Evolutionary conservation across 257 asterid species (phyloP), one percentile per base, ranked within the genome.

Genomic region (Rhazya stricta): DNA sequence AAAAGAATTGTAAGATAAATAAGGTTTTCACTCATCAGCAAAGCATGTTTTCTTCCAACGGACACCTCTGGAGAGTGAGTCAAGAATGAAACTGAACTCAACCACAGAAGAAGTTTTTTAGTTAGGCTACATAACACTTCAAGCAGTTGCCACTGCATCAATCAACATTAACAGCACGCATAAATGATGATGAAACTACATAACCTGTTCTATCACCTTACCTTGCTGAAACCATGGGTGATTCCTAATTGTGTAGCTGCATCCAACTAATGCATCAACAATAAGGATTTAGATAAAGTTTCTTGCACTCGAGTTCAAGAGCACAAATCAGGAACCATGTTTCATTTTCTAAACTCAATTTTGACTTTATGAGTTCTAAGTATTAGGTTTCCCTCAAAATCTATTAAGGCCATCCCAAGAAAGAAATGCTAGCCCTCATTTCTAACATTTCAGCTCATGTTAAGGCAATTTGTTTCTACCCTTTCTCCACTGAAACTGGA

Each of bases 31-130:
- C 48, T 43, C 9, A 61, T 61, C 42, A 30, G 42, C 67, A 61
- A 61, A 60, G 32, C 15, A 12, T 13, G 9, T 8, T 30, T 30
- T 41, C 41, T 61, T 30, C 6, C 0, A 5, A 9, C 15, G 67
- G 4, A 30, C n/a, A 61, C 11, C 23, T 61, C 42, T 15, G 6
- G 11, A 30, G 9, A 13, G 67, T 30, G 5, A 30, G 67, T 30
- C 67, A 61, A 61, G 12, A 61, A 61, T 60, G 67, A 60, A 58
- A 60, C 37, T 60, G 12, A 60, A 32, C 5, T 60, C 67, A 60
- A 60, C 23, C 67, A 60, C 23, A 11, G 4, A 30, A 4, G 9
- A 6, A 12, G 41, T 15, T 12, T 12, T 18, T 61, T 23, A 54
- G 67, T 25, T 9, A 57, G 1, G 23, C 71, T 37, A 37, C n/a